Evolutionary conservation across 805 yeast species (phyloP).

Genomic region (Kodamaea restingae): DNA sequence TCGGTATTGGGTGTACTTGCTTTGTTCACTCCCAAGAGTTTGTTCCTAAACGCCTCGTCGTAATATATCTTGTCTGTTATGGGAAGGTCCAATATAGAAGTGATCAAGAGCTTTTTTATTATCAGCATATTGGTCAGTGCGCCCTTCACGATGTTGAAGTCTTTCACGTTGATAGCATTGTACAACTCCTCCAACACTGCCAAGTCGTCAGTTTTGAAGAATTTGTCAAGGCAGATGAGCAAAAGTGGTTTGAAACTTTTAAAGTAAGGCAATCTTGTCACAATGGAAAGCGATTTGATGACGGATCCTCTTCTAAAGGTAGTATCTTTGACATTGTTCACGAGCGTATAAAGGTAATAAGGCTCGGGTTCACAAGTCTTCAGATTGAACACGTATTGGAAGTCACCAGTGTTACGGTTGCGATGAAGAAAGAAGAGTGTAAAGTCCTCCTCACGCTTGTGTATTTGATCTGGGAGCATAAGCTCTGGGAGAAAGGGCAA

Average conservation of each 20-base stretch:
- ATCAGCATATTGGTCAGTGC: constrained; percentile 18
- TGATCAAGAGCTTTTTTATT: constrained; percentile 35
- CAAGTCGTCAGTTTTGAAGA: constrained; percentile 27
- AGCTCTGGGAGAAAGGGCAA: constrained; percentile 46
- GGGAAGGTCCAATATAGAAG: constrained; percentile 42
- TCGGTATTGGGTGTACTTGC: constrained; percentile 23
- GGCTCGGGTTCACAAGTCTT: constrained; percentile 37
- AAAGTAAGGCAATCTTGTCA: constrained; percentile 51
- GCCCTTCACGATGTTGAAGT: constrained; percentile 19
- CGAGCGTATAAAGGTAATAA: constrained; percentile 54
- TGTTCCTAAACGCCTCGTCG: constrained; percentile 36
- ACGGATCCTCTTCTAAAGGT: constrained; percentile 52
- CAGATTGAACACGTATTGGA: constrained; percentile 33
- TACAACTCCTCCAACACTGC: constrained; percentile 25
- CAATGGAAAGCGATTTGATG: constrained; percentile 56
- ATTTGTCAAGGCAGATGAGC: constrained; percentile 47
- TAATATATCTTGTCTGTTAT: constrained; percentile 37
- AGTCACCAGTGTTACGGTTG: constrained; percentile 35
- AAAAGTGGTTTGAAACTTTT: constrained; percentile 57
- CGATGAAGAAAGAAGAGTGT: constrained; percentile 53
- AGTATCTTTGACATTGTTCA: constrained; percentile 43
- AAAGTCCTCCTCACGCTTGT: constrained; percentile 53
- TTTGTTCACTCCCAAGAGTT: constrained; percentile 29
- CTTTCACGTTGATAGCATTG: constrained; percentile 29
- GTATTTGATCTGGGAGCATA: constrained; percentile 61